Evolutionary conservation across 768 basidiomycete species (phyloP).

Genomic region (Rhodosporidiobolus odoratus): DNA sequence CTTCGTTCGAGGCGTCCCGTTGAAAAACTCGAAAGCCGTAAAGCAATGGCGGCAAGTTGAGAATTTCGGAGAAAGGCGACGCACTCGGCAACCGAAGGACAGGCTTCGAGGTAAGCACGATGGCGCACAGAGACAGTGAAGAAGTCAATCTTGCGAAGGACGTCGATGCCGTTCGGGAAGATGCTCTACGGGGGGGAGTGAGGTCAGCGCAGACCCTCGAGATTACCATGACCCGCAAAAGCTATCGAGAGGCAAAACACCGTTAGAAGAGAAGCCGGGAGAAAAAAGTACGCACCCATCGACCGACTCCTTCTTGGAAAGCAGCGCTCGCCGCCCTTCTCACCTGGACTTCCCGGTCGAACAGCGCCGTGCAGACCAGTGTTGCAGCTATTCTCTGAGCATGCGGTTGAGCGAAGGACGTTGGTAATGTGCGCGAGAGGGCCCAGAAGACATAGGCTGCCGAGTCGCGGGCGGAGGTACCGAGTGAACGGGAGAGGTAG

Average conservation of each 20-base stretch:
- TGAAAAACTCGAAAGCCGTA: no score
- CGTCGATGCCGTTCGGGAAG: constrained; percentile 90
- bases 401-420: constrained; percentile 55
- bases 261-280: background rate
- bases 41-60: no score
- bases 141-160: constrained; percentile 86
- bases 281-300: constrained; percentile 60
- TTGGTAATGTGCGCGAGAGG: constrained; percentile 68
- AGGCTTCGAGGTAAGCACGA: constrained; percentile 53
- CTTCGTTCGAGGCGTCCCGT: no score
- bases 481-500: constrained; percentile 86
- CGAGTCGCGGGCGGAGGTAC: constrained; percentile 88
- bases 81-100: constrained; percentile 23
- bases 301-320: constrained; percentile 92
- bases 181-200: constrained; percentile 56
- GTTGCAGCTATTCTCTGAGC: constrained; percentile 61
- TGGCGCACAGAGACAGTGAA: constrained; percentile 81
- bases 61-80: background rate
- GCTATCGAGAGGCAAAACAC: background rate
- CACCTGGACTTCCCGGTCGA: constrained; percentile 90
- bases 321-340: constrained; percentile 93
- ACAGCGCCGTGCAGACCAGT: constrained; percentile 73
- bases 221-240: background rate
- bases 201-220: background rate
- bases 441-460: constrained; percentile 94